phyloP scores from a whole-genome alignment of 1,284 basidiomycete species.

The Naganishia cerealis region DNA sequence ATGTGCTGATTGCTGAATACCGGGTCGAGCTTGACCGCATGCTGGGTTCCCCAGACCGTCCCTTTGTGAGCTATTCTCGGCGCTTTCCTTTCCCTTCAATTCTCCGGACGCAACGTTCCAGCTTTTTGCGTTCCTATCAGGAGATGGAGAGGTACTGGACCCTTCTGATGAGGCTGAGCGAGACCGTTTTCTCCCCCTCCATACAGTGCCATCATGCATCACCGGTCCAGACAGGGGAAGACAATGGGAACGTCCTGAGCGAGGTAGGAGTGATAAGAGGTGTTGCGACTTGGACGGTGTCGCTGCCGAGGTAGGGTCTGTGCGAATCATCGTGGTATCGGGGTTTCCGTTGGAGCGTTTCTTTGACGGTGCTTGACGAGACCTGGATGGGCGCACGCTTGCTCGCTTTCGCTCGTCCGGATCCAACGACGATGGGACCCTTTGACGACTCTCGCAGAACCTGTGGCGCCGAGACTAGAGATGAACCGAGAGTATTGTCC shows the following conservation, averaged over 20 bases:
- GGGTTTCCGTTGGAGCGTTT: no score
- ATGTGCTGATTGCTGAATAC: not conserved
- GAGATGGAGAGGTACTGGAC: not conserved
- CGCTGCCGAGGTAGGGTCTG: not conserved
- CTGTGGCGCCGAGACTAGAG: no score
- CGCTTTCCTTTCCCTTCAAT: not conserved
- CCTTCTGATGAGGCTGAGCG: not conserved
- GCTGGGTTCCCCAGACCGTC: not conserved
- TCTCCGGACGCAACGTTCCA: not conserved
- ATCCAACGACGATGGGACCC: no score
- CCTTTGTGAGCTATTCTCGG: not conserved
- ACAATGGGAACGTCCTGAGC: not conserved
- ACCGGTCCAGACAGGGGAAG: not conserved
- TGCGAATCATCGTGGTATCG: not conserved
- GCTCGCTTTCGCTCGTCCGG: no score
- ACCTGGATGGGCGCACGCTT: no score
- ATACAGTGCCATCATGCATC: not conserved
- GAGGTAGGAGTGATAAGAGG: not conserved
- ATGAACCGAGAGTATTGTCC: no score
- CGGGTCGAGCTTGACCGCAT: not conserved
- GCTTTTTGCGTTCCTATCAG: not conserved
- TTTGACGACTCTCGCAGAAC: no score
- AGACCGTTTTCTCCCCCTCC: not conserved
- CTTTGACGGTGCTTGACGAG: no score
- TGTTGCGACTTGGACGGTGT: not conserved